Evolutionary conservation across 1,284 basidiomycete species (phyloP).

Genomic region (Xerocomus nothofagi): DNA sequence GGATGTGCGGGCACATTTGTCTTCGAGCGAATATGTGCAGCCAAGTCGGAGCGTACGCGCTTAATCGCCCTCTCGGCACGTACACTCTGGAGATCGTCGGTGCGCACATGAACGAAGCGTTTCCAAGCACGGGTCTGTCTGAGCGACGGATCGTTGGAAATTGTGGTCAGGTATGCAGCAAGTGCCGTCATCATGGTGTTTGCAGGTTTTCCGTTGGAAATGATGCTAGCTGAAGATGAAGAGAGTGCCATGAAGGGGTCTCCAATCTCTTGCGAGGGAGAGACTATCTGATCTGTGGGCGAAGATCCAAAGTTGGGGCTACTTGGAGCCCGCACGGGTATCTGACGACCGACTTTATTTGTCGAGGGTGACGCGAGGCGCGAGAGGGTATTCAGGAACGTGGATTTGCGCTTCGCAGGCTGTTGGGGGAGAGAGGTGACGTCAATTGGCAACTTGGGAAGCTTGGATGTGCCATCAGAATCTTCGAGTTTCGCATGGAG

Average conservation of each 20-base stretch:
- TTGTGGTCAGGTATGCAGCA: constrained; percentile 74
- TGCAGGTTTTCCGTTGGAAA: constrained; percentile 23
- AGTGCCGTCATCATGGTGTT: constrained; percentile 64
- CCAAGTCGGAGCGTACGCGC: constrained; percentile 81
- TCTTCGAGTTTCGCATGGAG: constrained; percentile 72
- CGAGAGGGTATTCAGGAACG: constrained; percentile 78
- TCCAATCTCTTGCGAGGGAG: constrained; percentile 53
- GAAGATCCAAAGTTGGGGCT: constrained; percentile 31
- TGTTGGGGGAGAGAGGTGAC: constrained; percentile 46
- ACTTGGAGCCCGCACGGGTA: constrained; percentile 33
- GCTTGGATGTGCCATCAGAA: constrained; percentile 49
- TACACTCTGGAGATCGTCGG: constrained; percentile 83
- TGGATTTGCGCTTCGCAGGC: constrained; percentile 72
- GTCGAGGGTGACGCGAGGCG: constrained; percentile 69
- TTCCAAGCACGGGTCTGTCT: constrained; percentile 75
- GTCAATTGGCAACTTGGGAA: constrained; percentile 65
- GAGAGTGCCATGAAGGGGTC: constrained; percentile 60
- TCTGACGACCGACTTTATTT: constrained; percentile 42
- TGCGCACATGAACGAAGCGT: constrained; percentile 80
- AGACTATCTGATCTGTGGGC: constrained; percentile 41
- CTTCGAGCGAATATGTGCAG: constrained; percentile 54
- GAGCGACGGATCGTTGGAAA: constrained; percentile 66
- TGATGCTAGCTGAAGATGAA: constrained; percentile 27
- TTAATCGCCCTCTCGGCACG: constrained; percentile 86
- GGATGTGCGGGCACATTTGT: constrained; percentile 22